Base-by-base conservation (phyloP, 2,329 filamentous ascomycete species). In the Didymella exigua region DNA sequence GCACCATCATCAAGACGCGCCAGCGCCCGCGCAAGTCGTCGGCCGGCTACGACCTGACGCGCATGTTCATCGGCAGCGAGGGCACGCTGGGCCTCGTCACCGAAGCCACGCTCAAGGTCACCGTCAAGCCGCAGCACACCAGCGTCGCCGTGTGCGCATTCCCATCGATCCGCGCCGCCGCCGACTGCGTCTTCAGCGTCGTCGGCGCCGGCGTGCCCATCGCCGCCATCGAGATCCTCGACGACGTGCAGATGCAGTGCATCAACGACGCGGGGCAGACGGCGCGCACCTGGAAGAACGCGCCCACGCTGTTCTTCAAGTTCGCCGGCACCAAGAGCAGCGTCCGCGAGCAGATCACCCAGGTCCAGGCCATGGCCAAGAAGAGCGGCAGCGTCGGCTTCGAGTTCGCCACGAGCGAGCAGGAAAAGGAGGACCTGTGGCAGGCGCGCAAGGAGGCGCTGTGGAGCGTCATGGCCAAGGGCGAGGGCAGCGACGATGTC, bases 41-140 rank as follows among this genome's bases (percentile, higher is more conserved):
- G 50, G 93, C 93, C 27, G 93, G 93, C 23, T 97, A 97, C 76
- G 92, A 97, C 73, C 83, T 97, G 46, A 96, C 91, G 2, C 88
- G 89, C 68, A 84, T 96, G 56, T 95, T 96, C 75, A 89, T 96
- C 74, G 93, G 93, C 40, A 92, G 89, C 65, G 93, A 97, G 78
- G 93, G 93, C 42, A 97, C 93, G 0, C 85, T 97, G 1, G 93
- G 93, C 8, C 84, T 97, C 11, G 90, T 96, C 33, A 96, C 93
- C 0, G 93, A 97, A 78, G 93, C 92, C 4, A 93, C 89, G 2
- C 81, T 97, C 64, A 96, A 96, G 78, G 81, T 97, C 36, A 91
- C 90, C 0, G 88, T 91, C 21, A 88, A 88, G 71, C 92, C 93
- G 0, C 86, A 89, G 62, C 88, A 86, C 57, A 89, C 89, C 43